Conservation (phyloP, 176 grass and related monocot species). For the Oryza coarctata region DNA sequence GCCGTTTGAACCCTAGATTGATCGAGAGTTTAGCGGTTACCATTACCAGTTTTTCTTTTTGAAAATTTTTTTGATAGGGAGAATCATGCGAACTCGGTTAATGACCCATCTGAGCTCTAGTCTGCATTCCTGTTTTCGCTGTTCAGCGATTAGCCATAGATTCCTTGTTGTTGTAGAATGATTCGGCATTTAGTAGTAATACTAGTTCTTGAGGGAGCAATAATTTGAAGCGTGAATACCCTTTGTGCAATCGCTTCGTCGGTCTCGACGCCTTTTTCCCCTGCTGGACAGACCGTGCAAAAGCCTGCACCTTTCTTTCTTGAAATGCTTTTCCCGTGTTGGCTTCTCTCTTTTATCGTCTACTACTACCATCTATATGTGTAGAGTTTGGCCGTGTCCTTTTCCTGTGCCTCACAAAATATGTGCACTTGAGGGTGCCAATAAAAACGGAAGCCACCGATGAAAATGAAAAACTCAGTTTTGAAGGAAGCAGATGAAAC, state of each 20-base stretch:
- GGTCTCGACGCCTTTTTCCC: neutral
- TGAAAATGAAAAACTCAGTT: neutral
- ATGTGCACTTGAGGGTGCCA: neutral
- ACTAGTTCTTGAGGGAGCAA: neutral
- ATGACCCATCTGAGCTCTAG: neutral
- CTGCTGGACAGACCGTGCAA: neutral
- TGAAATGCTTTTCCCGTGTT: neutral
- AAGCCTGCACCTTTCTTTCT: neutral
- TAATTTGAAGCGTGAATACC: neutral
- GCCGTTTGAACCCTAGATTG: neutral
- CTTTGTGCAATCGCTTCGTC: neutral
- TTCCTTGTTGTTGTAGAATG: neutral
- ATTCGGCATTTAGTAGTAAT: neutral
- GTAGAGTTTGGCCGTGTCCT: neutral
- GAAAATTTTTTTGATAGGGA: neutral
- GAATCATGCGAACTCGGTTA: neutral
- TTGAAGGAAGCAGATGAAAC: neutral
- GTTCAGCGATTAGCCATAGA: neutral
- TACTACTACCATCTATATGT: neutral
- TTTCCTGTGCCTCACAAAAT: neutral
- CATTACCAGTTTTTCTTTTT: neutral
- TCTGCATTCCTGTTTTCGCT: neutral
- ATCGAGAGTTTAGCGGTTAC: neutral
- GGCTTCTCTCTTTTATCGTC: neutral
- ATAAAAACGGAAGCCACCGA: neutral